Evolutionary conservation across 176 grass and related monocot species (phyloP), one percentile per base, ranked within the genome.

Genomic region (Stipa capillata): DNA sequence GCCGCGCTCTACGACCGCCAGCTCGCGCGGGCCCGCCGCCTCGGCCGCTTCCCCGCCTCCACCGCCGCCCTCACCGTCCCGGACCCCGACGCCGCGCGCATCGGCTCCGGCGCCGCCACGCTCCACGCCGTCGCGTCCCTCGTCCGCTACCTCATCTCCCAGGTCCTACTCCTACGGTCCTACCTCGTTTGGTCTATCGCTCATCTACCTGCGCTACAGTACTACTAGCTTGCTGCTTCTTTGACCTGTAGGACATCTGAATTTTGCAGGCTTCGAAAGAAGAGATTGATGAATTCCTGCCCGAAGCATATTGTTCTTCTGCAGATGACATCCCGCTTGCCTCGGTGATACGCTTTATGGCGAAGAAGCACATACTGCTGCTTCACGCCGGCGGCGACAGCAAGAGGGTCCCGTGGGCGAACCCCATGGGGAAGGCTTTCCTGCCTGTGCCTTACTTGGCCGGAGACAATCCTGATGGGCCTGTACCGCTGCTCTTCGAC

Each of bases 361-460:
- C 69, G 16, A 90, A 82, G 45, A 97, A 88, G 74, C 89, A 92
- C 73, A 80, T 97, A 79, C 78, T 97, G 50, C 79, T 97, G 62
- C 89, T 97, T 82, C 95, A 98, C 73, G 89, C 95, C 7, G 95
- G 95, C 49, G 92, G 95, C 2, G 95, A 97, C 80, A 90, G 90
- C 80, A 97, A 94, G 84, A 90, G 95, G 88, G 92, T 97, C 23
- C 92, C 95, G 2, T 97, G 95, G 95, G 94, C 95, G 16, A 97
- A 97, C 35, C 91, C 91, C 59, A 94, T 92, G 95, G 95, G 95
- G 5, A 97, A 97, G 79, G 91, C 83, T 5, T 97, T 94, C 71
- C 86, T 97, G 33, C 94, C 94, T 16, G 79, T 97, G 21, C 94
- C 91, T 21, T 97, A 90, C 79, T 49, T 97, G 66, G 85, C 89